Evolutionary conservation across 805 yeast genomes (phyloP), one percentile per base, ranked within the genome.

Genomic region (Cyberlindnera xylosilytica): DNA sequence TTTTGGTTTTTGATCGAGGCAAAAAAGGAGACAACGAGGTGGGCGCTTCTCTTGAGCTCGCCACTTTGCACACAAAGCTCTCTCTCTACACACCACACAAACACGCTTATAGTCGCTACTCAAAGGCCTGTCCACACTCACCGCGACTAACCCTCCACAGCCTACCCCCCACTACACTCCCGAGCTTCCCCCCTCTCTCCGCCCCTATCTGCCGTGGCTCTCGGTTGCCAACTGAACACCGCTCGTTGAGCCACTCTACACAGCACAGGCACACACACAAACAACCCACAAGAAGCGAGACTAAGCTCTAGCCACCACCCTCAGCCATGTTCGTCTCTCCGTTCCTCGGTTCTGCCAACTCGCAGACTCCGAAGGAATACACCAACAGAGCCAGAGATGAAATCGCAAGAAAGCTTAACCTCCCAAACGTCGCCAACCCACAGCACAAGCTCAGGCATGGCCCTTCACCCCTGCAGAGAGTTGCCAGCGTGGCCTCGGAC

Each of bases 371-470:
- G 15, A 39, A 50, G 47, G 57, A 54, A 52, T 62, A 52, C 44
- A 58, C 56, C 9, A 53, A 52, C 20, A 41, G 58, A 24, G 66
- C 66, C 20, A 45, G 66, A 29, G 57, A 51, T 37, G 64, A 62
- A 38, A 50, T 62, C n/a, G 47, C 49, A 11, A 44, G 44, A 24
- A 54, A 54, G 41, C 50, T 61, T 18, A 53, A 51, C 20, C 40
- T 53, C 7, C 19, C 32, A 29, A 19, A 23, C 11, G 20, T 31
- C 12, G 32, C 50, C 19, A 19, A 50, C 2, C 17, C 56, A 7
- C 49, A 53, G 15, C 22, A 47, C 13, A 16, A 26, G 19, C 45
- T 58, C n/a, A 53, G 41, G 41, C 58, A 61, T 43, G 61, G 62
- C 4, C 52, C 61, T 16, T 51, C 64, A 2, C 62, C 64, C 2